These are phyloP conservation scores for Xylaria sp. DNA, from an alignment of 2,329 filamentous ascomycete species.

Conservation along the genomic window DNA sequence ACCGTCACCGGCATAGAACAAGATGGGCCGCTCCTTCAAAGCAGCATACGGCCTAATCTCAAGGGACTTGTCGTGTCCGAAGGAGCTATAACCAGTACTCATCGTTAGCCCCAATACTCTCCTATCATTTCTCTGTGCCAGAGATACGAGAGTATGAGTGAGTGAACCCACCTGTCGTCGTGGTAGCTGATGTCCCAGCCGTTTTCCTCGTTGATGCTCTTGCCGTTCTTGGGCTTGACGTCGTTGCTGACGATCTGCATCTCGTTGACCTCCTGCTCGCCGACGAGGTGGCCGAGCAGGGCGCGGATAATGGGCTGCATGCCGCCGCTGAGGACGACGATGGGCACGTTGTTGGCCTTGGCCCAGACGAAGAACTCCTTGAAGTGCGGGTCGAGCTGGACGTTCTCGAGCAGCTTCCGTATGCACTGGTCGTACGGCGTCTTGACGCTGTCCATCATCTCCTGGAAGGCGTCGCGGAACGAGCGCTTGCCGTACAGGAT, in stretches of 20 bases:
- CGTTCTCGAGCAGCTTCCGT: slow-evolving; percentile 74
- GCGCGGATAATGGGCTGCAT: slow-evolving; percentile 92
- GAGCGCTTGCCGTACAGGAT: slow-evolving; percentile 71
- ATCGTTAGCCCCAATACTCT: neutral
- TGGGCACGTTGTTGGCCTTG: slow-evolving; percentile 78
- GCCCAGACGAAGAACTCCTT: slow-evolving; percentile 86
- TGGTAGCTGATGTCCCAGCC: slow-evolving; percentile 90
- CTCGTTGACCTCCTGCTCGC: slow-evolving; percentile 70
- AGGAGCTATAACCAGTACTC: slow-evolving; percentile 56
- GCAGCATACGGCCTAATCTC: slow-evolving; percentile 86
- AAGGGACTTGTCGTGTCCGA: slow-evolving; percentile 96
- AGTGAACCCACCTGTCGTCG: slow-evolving; percentile 69
- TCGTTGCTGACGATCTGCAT: slow-evolving; percentile 92
- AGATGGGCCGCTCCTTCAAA: slow-evolving; percentile 74
- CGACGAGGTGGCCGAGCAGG: slow-evolving; percentile 77
- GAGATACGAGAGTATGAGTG: neutral
- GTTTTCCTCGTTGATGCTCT: slow-evolving; percentile 74
- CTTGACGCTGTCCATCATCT: slow-evolving; percentile 88
- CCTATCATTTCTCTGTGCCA: neutral
- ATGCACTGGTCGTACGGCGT: slow-evolving; percentile 83
- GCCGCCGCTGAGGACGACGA: slow-evolving; percentile 88
- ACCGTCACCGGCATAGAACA: slow-evolving; percentile 95
- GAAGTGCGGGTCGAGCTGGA: slow-evolving; percentile 88
- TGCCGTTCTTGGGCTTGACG: slow-evolving; percentile 64
- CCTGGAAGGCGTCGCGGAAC: slow-evolving; percentile 85